Percentiles rank a stretch among this genome's conserved stretches.
Conservation (phyloP, 306 rosid genomes). For the Pyrus bretschneideri region DNA sequence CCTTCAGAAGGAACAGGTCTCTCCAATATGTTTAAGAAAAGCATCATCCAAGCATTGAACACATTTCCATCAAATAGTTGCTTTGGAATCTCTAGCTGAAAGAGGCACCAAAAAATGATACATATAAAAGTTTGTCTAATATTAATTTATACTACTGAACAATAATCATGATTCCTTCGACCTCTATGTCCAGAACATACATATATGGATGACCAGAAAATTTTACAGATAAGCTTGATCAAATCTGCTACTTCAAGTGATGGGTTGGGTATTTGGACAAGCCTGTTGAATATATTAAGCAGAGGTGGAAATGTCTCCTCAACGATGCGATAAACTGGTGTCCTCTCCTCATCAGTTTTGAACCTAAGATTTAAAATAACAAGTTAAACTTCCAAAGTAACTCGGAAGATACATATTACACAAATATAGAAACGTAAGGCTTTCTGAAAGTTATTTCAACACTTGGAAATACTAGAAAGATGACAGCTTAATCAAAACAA, state of each 20-base stretch:
- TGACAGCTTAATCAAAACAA: background rate
- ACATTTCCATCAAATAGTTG: conserved; percentile 70
- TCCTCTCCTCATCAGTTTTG: conserved; percentile 94
- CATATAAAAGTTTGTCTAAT: background rate
- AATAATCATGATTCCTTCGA: background rate
- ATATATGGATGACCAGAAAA: conserved; percentile 99
- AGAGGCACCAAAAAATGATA: background rate
- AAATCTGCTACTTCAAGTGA: conserved; percentile 83
- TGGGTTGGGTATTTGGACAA: conserved; percentile 76
- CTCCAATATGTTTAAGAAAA: conserved; percentile 76
- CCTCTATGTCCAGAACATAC: conserved; percentile 32
- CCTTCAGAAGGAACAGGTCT: conserved; percentile 93
- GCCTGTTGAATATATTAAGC: conserved; percentile 74
- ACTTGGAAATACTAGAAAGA: background rate
- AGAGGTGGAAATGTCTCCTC: conserved; percentile 91
- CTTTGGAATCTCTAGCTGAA: conserved; percentile 96
- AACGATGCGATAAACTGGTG: conserved; percentile 74
- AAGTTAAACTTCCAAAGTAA: background rate
- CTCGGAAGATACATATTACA: background rate
- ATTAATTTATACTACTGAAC: background rate
- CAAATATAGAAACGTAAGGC: background rate
- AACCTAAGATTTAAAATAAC: conserved; percentile 50
- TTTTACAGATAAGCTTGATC: conserved; percentile 96
- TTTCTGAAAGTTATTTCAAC: background rate
- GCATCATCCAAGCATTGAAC: conserved; percentile 94